Evolutionary conservation across 1,284 basidiomycete species (phyloP).

Genomic region (Athelia psychrophila): DNA sequence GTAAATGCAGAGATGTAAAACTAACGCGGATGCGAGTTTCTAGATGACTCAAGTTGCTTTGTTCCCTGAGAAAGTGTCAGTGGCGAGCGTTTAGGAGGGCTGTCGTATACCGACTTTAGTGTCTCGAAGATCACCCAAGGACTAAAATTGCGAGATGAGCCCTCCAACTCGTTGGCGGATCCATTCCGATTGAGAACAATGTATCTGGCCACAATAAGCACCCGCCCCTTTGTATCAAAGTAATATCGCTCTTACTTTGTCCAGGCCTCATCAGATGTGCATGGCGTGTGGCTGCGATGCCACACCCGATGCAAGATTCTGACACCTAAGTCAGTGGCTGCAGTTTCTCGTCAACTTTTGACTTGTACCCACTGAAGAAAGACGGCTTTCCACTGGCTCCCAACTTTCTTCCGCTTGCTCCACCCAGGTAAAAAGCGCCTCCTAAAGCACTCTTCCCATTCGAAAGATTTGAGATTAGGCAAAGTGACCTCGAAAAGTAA

Average conservation of each 20-base stretch:
- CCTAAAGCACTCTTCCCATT: slow-evolving; percentile 72
- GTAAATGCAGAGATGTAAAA: slow-evolving; percentile 8
- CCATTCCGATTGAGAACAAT: slow-evolving; percentile 72
- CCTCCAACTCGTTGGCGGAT: slow-evolving; percentile 65
- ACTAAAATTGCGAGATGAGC: slow-evolving; percentile 62
- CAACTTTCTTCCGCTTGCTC: slow-evolving; percentile 62
- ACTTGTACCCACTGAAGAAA: slow-evolving; percentile 52
- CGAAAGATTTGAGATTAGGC: slow-evolving; percentile 57
- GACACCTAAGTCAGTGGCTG: too few relatives aligned
- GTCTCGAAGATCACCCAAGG: slow-evolving; percentile 67
- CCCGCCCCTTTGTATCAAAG: slow-evolving; percentile 1
- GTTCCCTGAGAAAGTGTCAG: slow-evolving; percentile 39
- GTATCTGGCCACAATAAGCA: slow-evolving; percentile 42
- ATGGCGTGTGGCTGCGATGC: slow-evolving; percentile 63
- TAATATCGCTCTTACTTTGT: slow-evolving; percentile 52
- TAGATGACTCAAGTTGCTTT: slow-evolving; percentile 61
- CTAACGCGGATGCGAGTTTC: slow-evolving; percentile 59
- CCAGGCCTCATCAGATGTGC: slow-evolving; percentile 79
- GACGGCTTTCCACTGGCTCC: slow-evolving; percentile 51
- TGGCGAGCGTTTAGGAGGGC: not conserved
- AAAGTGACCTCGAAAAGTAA: slow-evolving; percentile 63
- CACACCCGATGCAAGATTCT: slow-evolving; percentile 61
- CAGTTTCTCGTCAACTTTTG: too few relatives aligned
- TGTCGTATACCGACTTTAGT: slow-evolving; percentile 54
- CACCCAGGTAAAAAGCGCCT: slow-evolving; percentile 71